These are phyloP conservation scores for Metschnikowia proteae DNA, from an alignment of 805 yeast genomes.

Conservation along the genomic window DNA sequence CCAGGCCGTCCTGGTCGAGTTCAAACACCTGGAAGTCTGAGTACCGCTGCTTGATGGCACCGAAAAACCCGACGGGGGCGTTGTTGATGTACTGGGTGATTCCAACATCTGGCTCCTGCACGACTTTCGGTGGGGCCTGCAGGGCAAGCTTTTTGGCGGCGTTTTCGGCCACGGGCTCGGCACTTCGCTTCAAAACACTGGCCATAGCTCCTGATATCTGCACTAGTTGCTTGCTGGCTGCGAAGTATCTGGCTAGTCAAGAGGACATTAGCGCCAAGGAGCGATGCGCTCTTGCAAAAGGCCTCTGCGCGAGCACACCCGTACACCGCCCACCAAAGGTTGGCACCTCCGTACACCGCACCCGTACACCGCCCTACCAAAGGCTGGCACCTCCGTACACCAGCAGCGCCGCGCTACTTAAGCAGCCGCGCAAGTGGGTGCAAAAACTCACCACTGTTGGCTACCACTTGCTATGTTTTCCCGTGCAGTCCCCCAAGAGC, in stretches of 20 bases:
- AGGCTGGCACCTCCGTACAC: not conserved
- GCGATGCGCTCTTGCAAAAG: not conserved
- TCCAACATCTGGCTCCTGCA: slow-evolving; percentile 81
- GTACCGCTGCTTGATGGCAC: slow-evolving; percentile 81
- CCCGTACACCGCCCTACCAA: no score
- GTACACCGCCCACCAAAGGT: no score
- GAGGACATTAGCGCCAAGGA: not conserved
- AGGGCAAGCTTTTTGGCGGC: not conserved
- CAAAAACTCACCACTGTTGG: slow-evolving; percentile 6
- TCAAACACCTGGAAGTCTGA: slow-evolving; percentile 94
- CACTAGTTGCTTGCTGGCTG: not conserved
- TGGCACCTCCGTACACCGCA: not conserved
- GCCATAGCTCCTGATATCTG: not conserved
- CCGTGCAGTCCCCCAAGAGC: not conserved
- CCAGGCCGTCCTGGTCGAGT: slow-evolving; percentile 62
- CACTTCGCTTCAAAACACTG: not conserved
- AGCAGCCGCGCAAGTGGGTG: slow-evolving; percentile 5
- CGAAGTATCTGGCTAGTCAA: slow-evolving; percentile 2
- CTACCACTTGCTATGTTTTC: slow-evolving; percentile 15
- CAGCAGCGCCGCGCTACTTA: not conserved
- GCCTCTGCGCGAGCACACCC: not conserved
- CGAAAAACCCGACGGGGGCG: slow-evolving; percentile 57
- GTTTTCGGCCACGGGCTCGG: not conserved
- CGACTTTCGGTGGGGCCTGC: slow-evolving; percentile 23
- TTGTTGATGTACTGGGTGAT: slow-evolving; percentile 65